A percentile compares a stretch with the other conserved stretches of the same genome.
phyloP scores from a whole-genome alignment of 495 filamentous ascomycete species.

The Xylaria flabelliformis region DNA sequence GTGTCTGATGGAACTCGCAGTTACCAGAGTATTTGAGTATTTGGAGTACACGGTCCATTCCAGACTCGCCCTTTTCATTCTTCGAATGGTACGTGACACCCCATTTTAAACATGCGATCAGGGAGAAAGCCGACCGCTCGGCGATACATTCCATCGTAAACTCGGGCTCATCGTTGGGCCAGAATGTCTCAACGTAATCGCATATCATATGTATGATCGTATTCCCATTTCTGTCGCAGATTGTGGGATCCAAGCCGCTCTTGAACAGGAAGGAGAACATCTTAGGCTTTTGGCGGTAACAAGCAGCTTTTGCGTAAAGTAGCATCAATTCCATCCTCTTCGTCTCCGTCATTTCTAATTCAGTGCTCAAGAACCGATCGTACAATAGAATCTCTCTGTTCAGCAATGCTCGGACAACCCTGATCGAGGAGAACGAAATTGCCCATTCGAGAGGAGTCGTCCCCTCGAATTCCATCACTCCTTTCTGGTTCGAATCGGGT shows the following conservation, averaged over 20 bases:
- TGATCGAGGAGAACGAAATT: conserved; percentile 19
- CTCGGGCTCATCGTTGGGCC: conserved; percentile 14
- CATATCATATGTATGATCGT: conserved; percentile 31
- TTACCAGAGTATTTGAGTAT: conserved; percentile 29
- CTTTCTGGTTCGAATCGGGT: neutral
- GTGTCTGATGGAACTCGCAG: conserved; percentile 22
- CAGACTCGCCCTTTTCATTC: conserved; percentile 26
- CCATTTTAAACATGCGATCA: conserved; percentile 8
- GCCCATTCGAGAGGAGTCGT: conserved; percentile 33
- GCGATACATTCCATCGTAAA: conserved; percentile 15
- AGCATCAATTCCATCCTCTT: neutral
- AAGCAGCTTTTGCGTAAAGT: conserved; percentile 28
- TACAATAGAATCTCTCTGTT: neutral
- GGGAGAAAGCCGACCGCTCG: conserved; percentile 7
- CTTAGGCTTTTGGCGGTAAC: conserved; percentile 28
- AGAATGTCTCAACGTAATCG: conserved; percentile 22
- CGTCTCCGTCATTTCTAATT: neutral
- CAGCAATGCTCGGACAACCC: conserved; percentile 7
- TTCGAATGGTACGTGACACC: conserved; percentile 1
- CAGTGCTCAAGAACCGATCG: neutral
- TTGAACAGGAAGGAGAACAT: conserved; percentile 23
- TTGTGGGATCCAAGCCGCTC: conserved; percentile 4
- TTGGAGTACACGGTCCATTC: conserved; percentile 23
- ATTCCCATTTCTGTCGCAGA: conserved; percentile 26
- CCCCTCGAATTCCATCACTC: conserved; percentile 5